Evolutionary conservation across 768 basidiomycete genomes (phyloP).

Genomic region (Naganishia friedmannii): DNA sequence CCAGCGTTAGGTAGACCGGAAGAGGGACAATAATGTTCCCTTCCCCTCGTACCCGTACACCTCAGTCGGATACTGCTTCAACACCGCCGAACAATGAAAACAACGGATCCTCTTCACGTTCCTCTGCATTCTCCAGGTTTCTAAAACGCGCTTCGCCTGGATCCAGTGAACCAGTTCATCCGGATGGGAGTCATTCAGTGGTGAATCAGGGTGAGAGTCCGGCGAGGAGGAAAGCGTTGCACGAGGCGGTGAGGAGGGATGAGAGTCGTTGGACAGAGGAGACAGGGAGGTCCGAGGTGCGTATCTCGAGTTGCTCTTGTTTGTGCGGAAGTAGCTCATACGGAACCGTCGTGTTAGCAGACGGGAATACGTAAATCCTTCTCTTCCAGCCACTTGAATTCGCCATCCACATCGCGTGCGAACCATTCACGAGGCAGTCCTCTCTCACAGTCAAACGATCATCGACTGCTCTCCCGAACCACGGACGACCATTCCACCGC

Average conservation of each 20-base stretch:
- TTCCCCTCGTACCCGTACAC: not conserved
- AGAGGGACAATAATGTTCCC: no score
- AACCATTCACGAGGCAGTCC: not conserved
- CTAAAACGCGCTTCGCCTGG: slow-evolving; percentile 7
- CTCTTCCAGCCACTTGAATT: not conserved
- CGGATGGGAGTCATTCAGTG: not conserved
- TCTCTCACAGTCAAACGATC: not conserved
- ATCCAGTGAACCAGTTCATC: no score
- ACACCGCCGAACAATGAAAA: not conserved
- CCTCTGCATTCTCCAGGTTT: slow-evolving; percentile 18
- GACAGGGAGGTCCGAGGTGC: not conserved
- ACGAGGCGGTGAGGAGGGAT: slow-evolving; percentile 1
- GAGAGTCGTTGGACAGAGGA: not conserved
- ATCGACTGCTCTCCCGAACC: not conserved
- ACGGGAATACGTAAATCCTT: not conserved
- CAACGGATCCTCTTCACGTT: not conserved
- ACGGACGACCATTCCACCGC: not conserved
- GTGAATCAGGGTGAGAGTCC: not conserved
- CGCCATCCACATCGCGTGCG: not conserved
- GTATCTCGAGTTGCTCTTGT: not conserved
- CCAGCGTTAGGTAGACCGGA: no score
- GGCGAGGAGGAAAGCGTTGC: not conserved
- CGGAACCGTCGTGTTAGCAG: not conserved
- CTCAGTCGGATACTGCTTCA: not conserved
- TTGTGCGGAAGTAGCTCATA: no score